Percentiles rank a stretch among this genome's conserved stretches.
These are phyloP conservation scores for Phytophthora pini DNA, from an alignment of 352 stramenopile species.

Conservation along the genomic window DNA sequence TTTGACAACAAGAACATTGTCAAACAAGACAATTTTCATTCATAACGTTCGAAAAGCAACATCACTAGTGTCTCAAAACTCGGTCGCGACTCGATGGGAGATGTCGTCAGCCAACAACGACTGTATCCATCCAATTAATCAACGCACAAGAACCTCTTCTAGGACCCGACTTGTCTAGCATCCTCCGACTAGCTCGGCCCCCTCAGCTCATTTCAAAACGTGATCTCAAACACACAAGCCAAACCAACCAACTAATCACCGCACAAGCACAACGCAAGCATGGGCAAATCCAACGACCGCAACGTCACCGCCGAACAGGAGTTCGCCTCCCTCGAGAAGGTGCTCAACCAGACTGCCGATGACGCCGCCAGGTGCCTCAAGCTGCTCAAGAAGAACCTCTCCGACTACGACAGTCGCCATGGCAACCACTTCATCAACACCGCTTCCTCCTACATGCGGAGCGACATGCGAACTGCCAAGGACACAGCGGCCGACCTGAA, in stretches of 20 bases:
- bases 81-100: slow-evolving; percentile 9
- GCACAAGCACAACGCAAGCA: slow-evolving; percentile 13
- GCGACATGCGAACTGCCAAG: slow-evolving; percentile 26
- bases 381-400: slow-evolving; percentile 28
- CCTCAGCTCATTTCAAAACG: slow-evolving; percentile 21
- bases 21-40: too few species aligned
- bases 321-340: slow-evolving; percentile 24
- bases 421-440: slow-evolving; percentile 31
- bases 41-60: not conserved
- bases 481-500: slow-evolving; percentile 26
- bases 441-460: slow-evolving; percentile 21
- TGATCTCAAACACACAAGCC: slow-evolving; percentile 16
- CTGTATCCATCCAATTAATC: not conserved
- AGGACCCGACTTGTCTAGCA: too few species aligned
- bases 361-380: slow-evolving; percentile 27
- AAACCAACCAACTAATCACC: slow-evolving; percentile 6
- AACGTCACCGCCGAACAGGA: slow-evolving; percentile 20
- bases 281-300: slow-evolving; percentile 20
- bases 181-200: not conserved
- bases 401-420: slow-evolving; percentile 27
- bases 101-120: slow-evolving; percentile 13
- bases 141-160: too few species aligned
- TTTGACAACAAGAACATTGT: not conserved
- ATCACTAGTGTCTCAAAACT: not conserved
- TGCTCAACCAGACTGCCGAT: slow-evolving; percentile 28